phyloP scores from a whole-genome alignment of 2,329 filamentous ascomycete species.

The Pseudocercospora ulei region DNA sequence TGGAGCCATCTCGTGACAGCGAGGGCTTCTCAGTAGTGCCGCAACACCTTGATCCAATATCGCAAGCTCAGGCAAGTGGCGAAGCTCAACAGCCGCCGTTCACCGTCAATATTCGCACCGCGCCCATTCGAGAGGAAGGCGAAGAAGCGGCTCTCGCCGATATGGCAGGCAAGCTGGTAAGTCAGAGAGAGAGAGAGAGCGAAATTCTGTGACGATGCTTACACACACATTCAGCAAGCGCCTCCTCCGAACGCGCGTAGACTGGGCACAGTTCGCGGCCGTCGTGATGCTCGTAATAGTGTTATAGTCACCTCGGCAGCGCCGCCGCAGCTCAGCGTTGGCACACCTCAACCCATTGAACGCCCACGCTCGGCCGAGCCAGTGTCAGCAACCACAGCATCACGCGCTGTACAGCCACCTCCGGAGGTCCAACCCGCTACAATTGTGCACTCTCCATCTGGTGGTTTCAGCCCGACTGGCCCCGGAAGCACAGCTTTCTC shows the following conservation, averaged over 20 bases:
- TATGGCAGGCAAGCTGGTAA: slow-evolving; percentile 60
- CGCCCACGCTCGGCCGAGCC: slow-evolving; percentile 12
- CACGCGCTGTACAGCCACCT: slow-evolving; percentile 11
- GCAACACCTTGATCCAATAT: slow-evolving; percentile 50
- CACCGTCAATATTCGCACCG: slow-evolving; percentile 69
- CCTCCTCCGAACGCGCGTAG: slow-evolving; percentile 45
- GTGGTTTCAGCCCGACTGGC: slow-evolving; percentile 17
- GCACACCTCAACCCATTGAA: slow-evolving; percentile 10
- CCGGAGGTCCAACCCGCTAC: slow-evolving; percentile 3
- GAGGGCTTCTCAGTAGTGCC: slow-evolving; percentile 70
- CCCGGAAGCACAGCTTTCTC: slow-evolving; percentile 26
- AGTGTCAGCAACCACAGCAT: slow-evolving; percentile 1
- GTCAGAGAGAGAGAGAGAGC: no score
- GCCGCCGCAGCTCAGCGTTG: slow-evolving; percentile 6
- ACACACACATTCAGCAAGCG: slow-evolving; percentile 33
- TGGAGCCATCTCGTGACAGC: slow-evolving; percentile 50
- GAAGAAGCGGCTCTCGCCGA: slow-evolving; percentile 60
- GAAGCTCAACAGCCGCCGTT: slow-evolving; percentile 56
- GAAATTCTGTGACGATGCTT: no score
- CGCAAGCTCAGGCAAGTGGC: slow-evolving; percentile 59
- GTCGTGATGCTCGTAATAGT: slow-evolving; percentile 84
- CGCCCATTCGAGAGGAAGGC: slow-evolving; percentile 67
- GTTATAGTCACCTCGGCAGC: slow-evolving; percentile 48
- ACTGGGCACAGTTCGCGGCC: slow-evolving; percentile 69
- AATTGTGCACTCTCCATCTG: slow-evolving; percentile 21